A percentile compares a stretch with the other conserved stretches of the same genome.
These are phyloP conservation scores for Chrysoporthe cubensis DNA, from an alignment of 2,329 filamentous ascomycete genomes.

Conservation along the genomic window DNA sequence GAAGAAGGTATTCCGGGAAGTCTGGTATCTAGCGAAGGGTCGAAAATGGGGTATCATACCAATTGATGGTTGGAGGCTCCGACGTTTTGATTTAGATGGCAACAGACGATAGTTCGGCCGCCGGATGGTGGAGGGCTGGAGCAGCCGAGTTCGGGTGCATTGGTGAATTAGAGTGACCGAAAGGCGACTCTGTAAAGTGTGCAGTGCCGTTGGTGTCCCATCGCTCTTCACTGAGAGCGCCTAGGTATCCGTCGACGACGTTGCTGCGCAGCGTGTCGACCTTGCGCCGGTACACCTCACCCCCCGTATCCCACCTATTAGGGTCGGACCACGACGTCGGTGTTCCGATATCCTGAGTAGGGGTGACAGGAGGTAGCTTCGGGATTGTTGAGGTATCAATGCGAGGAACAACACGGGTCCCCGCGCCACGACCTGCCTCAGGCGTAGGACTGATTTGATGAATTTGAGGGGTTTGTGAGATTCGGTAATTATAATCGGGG, in stretches of 20 bases:
- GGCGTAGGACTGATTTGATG: constrained; percentile 39
- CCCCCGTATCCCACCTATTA: constrained; percentile 67
- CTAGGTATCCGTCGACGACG: constrained; percentile 86
- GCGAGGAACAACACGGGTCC: constrained; percentile 40
- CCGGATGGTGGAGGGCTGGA: constrained; percentile 55
- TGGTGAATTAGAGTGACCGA: constrained; percentile 40
- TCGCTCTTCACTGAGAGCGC: constrained; percentile 78
- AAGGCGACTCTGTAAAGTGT: constrained; percentile 45
- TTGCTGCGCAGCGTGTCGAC: constrained; percentile 85
- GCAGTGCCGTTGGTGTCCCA: constrained; percentile 54
- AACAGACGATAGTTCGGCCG: constrained; percentile 13
- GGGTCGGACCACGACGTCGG: constrained; percentile 45
- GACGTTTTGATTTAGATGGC: constrained; percentile 10
- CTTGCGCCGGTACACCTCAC: constrained; percentile 83
- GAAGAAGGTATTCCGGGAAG: constrained; percentile 18
- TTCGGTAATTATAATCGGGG: constrained; percentile 46
- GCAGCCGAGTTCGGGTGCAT: constrained; percentile 43
- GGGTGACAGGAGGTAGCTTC: constrained; percentile 39
- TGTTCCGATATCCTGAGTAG: constrained; percentile 36
- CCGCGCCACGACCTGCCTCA: constrained; percentile 40
- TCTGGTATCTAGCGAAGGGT: constrained; percentile 7
- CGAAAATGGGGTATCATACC: constrained; percentile 27
- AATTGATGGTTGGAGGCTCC: constrained; percentile 14
- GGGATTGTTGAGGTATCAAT: constrained; percentile 44
- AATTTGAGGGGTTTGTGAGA: constrained; percentile 47